Percentiles rank a stretch among this genome's conserved stretches.
These are phyloP conservation scores for Wickerhamiella galacta DNA, from an alignment of 805 yeast species.

Conservation along the genomic window DNA sequence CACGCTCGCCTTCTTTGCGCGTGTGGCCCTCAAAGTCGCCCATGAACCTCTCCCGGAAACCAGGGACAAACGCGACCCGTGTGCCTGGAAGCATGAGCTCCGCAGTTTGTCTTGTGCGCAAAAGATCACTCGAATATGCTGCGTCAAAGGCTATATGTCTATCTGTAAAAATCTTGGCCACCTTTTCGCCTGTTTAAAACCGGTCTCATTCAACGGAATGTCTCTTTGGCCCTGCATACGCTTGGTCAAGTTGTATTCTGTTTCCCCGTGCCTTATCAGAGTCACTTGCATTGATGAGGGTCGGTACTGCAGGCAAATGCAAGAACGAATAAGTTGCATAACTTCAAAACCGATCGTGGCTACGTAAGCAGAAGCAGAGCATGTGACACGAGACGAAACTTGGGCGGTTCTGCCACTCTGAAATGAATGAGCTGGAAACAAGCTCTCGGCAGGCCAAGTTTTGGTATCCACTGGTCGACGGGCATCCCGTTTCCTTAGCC, in stretches of 20 bases:
- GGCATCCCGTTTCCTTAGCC: too few species aligned
- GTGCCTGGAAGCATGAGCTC: conserved; percentile 8
- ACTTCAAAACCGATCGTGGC: too few species aligned
- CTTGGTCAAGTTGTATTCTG: conserved; percentile 11
- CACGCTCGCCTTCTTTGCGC: conserved; percentile 2
- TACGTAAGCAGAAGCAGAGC: too few species aligned
- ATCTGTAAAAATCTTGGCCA: conserved; percentile 5
- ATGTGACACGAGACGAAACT: too few species aligned
- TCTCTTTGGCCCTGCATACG: conserved; percentile 15
- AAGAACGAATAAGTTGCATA: too few species aligned
- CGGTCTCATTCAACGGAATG: conserved; percentile 11
- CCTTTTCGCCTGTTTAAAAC: conserved; percentile 12
- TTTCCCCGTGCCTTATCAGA: conserved; percentile 16
- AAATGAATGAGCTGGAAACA: too few species aligned
- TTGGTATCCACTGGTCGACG: too few species aligned
- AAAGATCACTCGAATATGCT: conserved; percentile 11
- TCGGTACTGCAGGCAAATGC: too few species aligned
- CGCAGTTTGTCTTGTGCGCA: conserved; percentile 14
- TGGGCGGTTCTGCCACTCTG: too few species aligned
- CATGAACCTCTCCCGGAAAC: conserved; percentile 14
- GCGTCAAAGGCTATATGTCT: conserved; percentile 9
- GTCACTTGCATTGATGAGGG: conserved; percentile 13
- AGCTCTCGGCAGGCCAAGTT: too few species aligned
- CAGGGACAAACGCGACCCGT: neutral
- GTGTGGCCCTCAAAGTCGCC: conserved; percentile 12